Evolutionary conservation across 495 filamentous ascomycete species (phyloP).

Genomic region (Hypoxylon trugodes): DNA sequence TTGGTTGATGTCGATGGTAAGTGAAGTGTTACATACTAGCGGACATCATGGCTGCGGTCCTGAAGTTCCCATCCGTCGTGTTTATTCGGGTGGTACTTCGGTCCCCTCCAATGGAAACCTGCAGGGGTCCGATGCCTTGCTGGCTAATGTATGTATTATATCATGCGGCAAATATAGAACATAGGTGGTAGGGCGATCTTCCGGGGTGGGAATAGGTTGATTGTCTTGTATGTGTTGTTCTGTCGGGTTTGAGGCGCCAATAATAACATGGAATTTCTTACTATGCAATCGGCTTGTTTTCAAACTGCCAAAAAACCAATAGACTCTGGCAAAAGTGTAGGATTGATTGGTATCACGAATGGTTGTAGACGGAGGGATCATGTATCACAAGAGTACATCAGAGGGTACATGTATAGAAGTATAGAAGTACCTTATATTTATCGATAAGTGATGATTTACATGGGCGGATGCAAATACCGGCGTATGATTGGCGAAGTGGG

Average conservation of each 20-base stretch:
- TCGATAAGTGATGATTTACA: constrained; percentile 29
- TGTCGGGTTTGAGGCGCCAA: not conserved
- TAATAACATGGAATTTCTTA: not conserved
- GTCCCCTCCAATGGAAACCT: constrained; percentile 31
- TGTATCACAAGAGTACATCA: constrained; percentile 4
- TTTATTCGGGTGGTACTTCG: constrained; percentile 3
- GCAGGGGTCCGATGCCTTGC: constrained; percentile 28
- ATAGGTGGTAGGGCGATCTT: not conserved
- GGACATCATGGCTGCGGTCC: constrained; percentile 13
- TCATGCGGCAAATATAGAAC: constrained; percentile 30
- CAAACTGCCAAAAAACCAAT: not conserved
- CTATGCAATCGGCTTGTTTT: not conserved
- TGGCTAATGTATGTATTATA: constrained; percentile 17
- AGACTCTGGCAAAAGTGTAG: not conserved
- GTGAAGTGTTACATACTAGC: constrained; percentile 15
- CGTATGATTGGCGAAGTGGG: constrained; percentile 29
- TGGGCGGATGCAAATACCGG: not conserved
- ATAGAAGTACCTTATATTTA: constrained; percentile 19
- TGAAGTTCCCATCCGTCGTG: constrained; percentile 15
- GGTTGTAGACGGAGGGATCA: not conserved
- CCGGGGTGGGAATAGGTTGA: constrained; percentile 1
- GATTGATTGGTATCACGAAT: not conserved
- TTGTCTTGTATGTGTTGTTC: not conserved
- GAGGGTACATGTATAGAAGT: constrained; percentile 3
- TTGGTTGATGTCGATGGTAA: constrained; percentile 4